Conservation (phyloP, 2,329 filamentous ascomycete species). For the Colletotrichum theobromicola region DNA sequence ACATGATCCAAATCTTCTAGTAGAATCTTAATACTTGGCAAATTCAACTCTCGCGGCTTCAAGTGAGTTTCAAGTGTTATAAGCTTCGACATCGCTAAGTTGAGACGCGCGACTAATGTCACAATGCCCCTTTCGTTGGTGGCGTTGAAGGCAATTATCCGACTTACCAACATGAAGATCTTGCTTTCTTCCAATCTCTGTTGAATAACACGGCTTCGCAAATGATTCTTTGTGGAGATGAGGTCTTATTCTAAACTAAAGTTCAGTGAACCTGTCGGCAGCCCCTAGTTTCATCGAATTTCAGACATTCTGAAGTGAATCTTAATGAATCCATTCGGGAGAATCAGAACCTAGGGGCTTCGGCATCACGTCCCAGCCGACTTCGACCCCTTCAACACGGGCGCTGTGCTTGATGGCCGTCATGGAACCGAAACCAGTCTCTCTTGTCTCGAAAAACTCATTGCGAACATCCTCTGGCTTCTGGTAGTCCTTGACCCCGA, state of each 20-base stretch:
- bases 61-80: neutral
- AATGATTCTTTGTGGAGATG: neutral
- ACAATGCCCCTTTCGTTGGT: neutral
- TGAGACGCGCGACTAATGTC: neutral
- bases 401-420: slow-evolving; percentile 54
- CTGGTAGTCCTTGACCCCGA: slow-evolving; percentile 38
- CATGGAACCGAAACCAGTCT: slow-evolving; percentile 51
- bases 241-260: neutral
- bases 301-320: neutral
- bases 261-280: neutral
- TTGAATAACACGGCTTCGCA: neutral
- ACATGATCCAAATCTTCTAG: neutral
- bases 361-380: slow-evolving; percentile 58
- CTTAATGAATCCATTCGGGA: slow-evolving; percentile 40
- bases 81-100: neutral
- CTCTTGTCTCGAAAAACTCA: slow-evolving; percentile 46
- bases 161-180: neutral
- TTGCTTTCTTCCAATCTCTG: neutral
- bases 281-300: neutral
- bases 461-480: slow-evolving; percentile 32
- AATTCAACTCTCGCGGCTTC: neutral
- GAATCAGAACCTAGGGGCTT: slow-evolving; percentile 52
- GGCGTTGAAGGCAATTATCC: neutral
- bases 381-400: slow-evolving; percentile 44
- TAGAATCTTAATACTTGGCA: neutral